Evolutionary conservation across 2,329 filamentous ascomycete species (phyloP), one percentile per base, ranked within the genome.

Genomic region (Bipolaris zeicola): DNA sequence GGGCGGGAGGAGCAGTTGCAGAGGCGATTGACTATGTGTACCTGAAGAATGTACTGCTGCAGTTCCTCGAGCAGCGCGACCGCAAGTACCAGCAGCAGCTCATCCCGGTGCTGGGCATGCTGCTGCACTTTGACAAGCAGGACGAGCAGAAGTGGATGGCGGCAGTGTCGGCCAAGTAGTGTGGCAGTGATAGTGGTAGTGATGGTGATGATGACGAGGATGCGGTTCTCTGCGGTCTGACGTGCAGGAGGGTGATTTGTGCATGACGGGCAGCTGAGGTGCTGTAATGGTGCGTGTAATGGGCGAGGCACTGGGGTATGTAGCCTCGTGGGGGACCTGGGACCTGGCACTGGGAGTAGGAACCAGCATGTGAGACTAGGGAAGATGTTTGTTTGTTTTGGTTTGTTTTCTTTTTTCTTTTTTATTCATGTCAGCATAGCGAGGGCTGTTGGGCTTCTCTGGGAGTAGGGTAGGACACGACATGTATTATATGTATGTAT

Each of bases 71-170:
- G 79, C 87, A 91, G 64, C 91, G 87, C 78, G 90, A 94, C 71
- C 89, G 88, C 73, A 89, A 86, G 78, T 80, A 91, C 66, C 85
- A 91, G 67, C 83, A 86, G 61, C 89, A 92, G 79, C 81, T 94
- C 62, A 88, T 95, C 53, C 90, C 90, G 0, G 90, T 93, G 33
- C 74, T 95, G 67, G 88, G 88, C 28, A 88, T 90, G 82, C 77
- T 94, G 71, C 78, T 95, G 70, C 85, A 87, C 73, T 92, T 94
- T 77, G 88, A 92, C 77, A 86, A 87, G 66, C 85, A 84, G 66
- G 92, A 96, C 65, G 90, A 95, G 77, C 88, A 95, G 77, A 94
- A 91, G 77, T 96, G 92, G 91, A 86, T 89, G 77, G 85, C 87
- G 16, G 92, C 89, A 2, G 87, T 96, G 46, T 81, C 82, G 58